Evolutionary conservation across 768 basidiomycete species (phyloP).

Genomic region (Psilocybe cyanescens): DNA sequence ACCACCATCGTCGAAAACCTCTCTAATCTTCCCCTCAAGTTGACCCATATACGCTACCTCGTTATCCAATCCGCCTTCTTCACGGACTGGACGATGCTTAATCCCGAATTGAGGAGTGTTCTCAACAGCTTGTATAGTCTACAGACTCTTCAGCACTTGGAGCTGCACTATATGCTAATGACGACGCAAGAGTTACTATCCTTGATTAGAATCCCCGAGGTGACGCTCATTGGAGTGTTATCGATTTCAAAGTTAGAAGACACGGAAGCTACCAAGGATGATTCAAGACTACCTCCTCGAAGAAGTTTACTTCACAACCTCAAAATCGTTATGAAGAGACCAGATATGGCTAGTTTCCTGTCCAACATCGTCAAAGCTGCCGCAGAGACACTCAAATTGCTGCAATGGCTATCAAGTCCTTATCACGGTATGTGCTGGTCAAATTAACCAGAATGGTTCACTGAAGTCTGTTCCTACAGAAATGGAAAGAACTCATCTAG

Average conservation of each 20-base stretch:
- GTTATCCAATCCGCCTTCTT: neutral
- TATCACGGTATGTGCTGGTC: constrained; percentile 9
- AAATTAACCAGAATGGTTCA: neutral
- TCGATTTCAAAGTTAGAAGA: neutral
- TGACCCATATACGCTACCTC: neutral
- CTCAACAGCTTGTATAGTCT: constrained; percentile 3
- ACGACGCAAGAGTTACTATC: constrained; percentile 3
- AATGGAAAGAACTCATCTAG: neutral
- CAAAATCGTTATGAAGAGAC: constrained; percentile 5
- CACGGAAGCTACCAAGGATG: neutral
- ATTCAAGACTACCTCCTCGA: neutral
- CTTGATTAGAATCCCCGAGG: constrained; percentile 9
- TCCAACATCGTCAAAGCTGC: constrained; percentile 11
- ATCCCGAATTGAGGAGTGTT: constrained; percentile 3
- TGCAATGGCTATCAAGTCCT: constrained; percentile 18
- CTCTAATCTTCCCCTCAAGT: neutral
- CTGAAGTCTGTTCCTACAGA: neutral
- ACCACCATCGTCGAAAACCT: neutral
- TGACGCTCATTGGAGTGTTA: constrained; percentile 14
- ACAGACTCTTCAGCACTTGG: constrained; percentile 9
- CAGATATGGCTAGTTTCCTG: neutral
- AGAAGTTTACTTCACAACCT: constrained; percentile 8
- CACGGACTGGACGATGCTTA: constrained; percentile 1
- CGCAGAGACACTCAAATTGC: constrained; percentile 7
- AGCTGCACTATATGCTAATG: constrained; percentile 8